A percentile compares a stretch with the other conserved stretches of the same genome.
Evolutionary conservation across 257 asterid species (phyloP).

Genomic region (Nicotiana noctiflora): DNA sequence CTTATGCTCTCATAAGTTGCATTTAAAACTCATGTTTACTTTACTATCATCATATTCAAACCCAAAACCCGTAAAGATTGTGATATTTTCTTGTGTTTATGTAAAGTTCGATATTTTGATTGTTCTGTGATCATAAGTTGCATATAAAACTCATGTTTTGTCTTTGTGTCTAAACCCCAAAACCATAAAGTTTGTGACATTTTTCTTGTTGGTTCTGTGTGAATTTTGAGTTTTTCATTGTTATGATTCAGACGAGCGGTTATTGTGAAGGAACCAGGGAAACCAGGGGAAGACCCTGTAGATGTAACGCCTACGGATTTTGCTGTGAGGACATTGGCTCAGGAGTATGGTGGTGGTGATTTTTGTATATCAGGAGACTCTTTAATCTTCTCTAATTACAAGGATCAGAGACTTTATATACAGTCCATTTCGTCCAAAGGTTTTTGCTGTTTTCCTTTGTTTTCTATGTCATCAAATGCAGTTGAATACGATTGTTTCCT

Average conservation of each 20-base stretch:
- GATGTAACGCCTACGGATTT: slow-evolving; percentile 78
- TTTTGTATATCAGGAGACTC: slow-evolving; percentile 54
- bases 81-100: not conserved
- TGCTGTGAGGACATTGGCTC: slow-evolving; percentile 81
- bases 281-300: slow-evolving; percentile 36
- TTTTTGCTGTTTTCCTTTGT: slow-evolving; percentile 12
- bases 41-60: not conserved
- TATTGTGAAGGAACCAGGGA: slow-evolving; percentile 68
- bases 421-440: slow-evolving; percentile 62
- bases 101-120: not conserved
- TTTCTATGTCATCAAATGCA: not conserved
- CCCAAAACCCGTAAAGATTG: not conserved
- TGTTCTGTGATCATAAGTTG: not conserved
- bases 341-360: slow-evolving; percentile 94
- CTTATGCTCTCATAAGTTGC: not conserved
- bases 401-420: slow-evolving; percentile 83
- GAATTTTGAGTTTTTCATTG: not conserved
- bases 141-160: not conserved
- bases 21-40: not conserved
- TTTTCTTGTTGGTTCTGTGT: not conserved
- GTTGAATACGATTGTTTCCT: not conserved
- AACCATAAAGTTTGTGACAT: not conserved
- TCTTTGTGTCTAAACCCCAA: not conserved
- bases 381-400: slow-evolving; percentile 74
- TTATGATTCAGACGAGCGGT: slow-evolving; percentile 61